Percentiles rank a stretch among this genome's conserved stretches.
Conservation (phyloP, 257 asterid species). For the Rubia yunnanensis region DNA sequence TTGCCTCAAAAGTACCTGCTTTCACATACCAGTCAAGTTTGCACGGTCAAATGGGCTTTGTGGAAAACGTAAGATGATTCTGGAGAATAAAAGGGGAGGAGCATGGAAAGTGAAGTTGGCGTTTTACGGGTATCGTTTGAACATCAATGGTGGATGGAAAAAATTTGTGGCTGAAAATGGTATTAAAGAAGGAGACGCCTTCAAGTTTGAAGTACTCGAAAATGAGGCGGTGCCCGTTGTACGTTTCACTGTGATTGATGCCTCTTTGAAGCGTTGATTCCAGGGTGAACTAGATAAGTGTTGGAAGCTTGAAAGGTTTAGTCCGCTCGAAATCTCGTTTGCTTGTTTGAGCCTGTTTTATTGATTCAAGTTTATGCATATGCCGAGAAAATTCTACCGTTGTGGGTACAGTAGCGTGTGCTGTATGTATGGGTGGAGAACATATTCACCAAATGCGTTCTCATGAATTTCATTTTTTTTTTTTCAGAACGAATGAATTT, state of each 20-base stretch:
- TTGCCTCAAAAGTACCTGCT: neutral
- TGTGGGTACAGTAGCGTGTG: too few relatives aligned
- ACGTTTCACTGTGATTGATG: neutral
- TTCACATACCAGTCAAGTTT: neutral
- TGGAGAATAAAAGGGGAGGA: neutral
- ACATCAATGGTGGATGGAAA: neutral
- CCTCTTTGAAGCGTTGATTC: too few relatives aligned
- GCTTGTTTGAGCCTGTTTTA: too few relatives aligned
- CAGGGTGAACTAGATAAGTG: neutral
- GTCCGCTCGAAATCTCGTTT: neutral
- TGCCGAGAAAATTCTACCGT: too few relatives aligned
- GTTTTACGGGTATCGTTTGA: neutral
- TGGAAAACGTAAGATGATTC: neutral
- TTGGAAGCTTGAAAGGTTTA: too few relatives aligned
- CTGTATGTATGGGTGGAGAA: too few relatives aligned
- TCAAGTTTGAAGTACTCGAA: neutral
- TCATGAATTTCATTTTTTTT: too few relatives aligned
- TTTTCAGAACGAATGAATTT: too few relatives aligned
- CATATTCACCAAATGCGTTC: too few relatives aligned
- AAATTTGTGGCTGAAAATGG: neutral
- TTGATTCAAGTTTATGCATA: too few relatives aligned
- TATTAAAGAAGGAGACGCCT: neutral
- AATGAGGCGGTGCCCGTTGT: neutral
- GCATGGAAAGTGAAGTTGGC: neutral
- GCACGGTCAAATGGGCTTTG: neutral